Percentiles rank a stretch among this genome's conserved stretches.
phyloP scores from a whole-genome alignment of 495 filamentous ascomycete species.

The Xylaria sp. region DNA sequence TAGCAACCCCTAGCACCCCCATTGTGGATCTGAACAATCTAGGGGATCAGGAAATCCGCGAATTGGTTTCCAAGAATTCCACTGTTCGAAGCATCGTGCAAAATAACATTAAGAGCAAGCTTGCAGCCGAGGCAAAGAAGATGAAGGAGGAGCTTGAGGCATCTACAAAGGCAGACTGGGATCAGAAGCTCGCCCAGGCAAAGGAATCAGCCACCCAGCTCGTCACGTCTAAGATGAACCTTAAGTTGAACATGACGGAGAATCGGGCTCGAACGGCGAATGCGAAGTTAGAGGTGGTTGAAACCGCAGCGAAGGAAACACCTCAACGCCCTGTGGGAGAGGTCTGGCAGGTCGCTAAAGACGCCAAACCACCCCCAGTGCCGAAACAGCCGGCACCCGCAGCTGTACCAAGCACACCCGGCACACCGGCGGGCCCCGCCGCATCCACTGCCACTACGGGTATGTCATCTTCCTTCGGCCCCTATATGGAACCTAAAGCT shows the following conservation, averaged over 20 bases:
- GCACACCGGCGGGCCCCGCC: constrained; percentile 31
- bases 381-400: constrained; percentile 43
- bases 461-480: constrained; percentile 32
- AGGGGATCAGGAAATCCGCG: constrained; percentile 68
- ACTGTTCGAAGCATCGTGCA: constrained; percentile 70
- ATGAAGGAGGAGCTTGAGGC: constrained; percentile 59
- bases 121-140: constrained; percentile 66
- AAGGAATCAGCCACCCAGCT: constrained; percentile 62
- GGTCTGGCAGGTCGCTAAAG: constrained; percentile 83
- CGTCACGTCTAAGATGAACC: constrained; percentile 67
- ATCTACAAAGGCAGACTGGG: constrained; percentile 49
- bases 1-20: constrained; percentile 44
- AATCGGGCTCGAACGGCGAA: constrained; percentile 66
- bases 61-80: constrained; percentile 68
- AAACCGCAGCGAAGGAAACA: constrained; percentile 81
- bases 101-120: constrained; percentile 68
- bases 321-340: constrained; percentile 80
- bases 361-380: constrained; percentile 64
- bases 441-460: constrained; percentile 35
- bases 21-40: constrained; percentile 46
- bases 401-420: constrained; percentile 32
- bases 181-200: constrained; percentile 57
- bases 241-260: constrained; percentile 82
- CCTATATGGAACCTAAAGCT: constrained; percentile 1
- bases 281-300: constrained; percentile 78